Evolutionary conservation across 495 filamentous ascomycete species (phyloP).

Genomic region (Aspergillus cavernicola): DNA sequence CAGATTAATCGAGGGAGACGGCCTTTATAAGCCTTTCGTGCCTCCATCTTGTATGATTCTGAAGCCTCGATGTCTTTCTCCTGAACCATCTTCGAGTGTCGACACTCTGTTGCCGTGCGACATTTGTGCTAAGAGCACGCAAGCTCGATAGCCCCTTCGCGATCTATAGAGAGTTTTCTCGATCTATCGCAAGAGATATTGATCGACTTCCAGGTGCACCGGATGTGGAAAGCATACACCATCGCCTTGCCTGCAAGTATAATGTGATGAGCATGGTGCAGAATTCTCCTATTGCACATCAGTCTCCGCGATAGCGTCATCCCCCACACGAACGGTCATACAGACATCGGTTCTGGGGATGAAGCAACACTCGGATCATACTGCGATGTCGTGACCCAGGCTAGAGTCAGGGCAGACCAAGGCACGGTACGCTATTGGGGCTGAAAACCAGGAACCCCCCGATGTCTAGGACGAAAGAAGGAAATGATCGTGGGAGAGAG

Average conservation of each 20-base stretch:
- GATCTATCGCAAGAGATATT: neutral
- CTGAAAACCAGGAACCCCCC: neutral
- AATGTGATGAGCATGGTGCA: neutral
- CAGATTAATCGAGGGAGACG: slow-evolving; percentile 6
- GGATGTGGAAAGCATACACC: neutral
- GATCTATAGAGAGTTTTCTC: neutral
- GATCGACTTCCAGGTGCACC: neutral
- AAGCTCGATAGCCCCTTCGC: neutral
- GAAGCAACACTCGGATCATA: neutral
- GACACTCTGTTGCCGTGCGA: neutral
- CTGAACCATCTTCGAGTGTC: too few relatives aligned
- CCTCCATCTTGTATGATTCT: neutral
- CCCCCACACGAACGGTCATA: neutral
- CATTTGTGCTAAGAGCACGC: slow-evolving; percentile 2
- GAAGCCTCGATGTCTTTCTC: too few relatives aligned
- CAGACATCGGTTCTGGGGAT: neutral
- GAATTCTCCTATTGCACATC: neutral
- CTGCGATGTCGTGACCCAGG: slow-evolving; percentile 6
- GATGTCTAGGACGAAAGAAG: neutral
- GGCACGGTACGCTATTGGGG: neutral
- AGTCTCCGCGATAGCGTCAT: neutral
- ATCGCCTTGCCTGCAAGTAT: neutral
- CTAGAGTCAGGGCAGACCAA: neutral
- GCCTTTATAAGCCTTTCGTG: neutral
- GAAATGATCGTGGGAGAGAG: neutral